Evolutionary conservation across 805 yeast genomes (phyloP), one percentile per base, ranked within the genome.

Genomic region (Zygosaccharomyces gambellarensis): DNA sequence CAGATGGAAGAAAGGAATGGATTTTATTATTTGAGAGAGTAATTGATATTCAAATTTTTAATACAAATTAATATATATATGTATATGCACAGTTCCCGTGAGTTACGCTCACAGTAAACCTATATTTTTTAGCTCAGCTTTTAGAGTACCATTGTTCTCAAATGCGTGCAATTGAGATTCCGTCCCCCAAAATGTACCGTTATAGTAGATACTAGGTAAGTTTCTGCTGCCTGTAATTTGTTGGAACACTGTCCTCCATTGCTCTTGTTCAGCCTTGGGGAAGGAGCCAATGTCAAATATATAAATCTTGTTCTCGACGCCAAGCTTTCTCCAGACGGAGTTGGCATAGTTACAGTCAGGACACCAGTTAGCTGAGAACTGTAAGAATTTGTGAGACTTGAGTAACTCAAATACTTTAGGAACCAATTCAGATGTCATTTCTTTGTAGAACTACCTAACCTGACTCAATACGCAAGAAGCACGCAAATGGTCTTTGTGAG

Each of bases 321-420:
- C 72, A 58, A 73, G 78, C 46, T 78, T 75, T 44, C 75, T 72
- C 75, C 81, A 83, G 21, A 83, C 65, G 25, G 69, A 67, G 51
- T 77, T 73, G 3, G 85, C 79, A 62, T 83, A 85, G 44, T 77
- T 80, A 58, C 90, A 85, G 58, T 85, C 90, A 3, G 88, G 87
- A 65, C 94, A 85, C 90, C 90, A 85, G 17, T 83, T 74, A 56
- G 85, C 85, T 36, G 86, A 79, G 10, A 85, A 62, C 76, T 82
- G 77, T 51, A 85, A 71, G 56, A 66, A 79, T 43, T 71, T 71
- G 65, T 82, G 68, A 3, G 69, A 57, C 8, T 61, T 46, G 48
- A 84, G 72, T 47, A 81, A 66, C 25, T 74, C 67, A 46, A 72
- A 66, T 2, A 84, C 88, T 47, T 63, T 64, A 12, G 63, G 56